These are phyloP conservation scores for Dothidotthia symphoricarpi DNA, from an alignment of 2,329 filamentous ascomycete genomes.

Conservation along the genomic window DNA sequence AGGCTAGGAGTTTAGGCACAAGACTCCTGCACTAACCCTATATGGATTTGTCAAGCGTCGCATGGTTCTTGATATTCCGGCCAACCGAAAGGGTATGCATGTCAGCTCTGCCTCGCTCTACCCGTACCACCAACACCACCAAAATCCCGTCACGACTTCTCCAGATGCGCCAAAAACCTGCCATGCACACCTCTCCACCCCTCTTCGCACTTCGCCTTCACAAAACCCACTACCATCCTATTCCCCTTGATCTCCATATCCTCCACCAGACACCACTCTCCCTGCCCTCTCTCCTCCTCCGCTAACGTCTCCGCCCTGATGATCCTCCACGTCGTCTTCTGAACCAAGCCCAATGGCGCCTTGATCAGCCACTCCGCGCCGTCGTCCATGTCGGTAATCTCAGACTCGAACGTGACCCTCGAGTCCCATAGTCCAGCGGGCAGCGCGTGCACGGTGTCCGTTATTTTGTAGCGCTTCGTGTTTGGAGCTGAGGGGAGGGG, in stretches of 20 bases:
- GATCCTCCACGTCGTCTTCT: slow-evolving; percentile 34
- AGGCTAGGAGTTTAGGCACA: too few species aligned
- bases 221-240: slow-evolving; percentile 35
- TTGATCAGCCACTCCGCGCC: slow-evolving; percentile 38
- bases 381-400: slow-evolving; percentile 36
- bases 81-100: too few species aligned
- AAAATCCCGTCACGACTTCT: slow-evolving; percentile 1
- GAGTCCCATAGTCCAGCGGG: slow-evolving; percentile 39
- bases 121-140: too few species aligned
- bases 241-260: slow-evolving; percentile 39
- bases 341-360: slow-evolving; percentile 36
- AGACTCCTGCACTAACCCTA: too few species aligned
- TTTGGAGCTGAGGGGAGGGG: slow-evolving; percentile 14
- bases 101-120: too few species aligned
- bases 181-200: slow-evolving; percentile 37
- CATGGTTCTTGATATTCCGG: too few species aligned
- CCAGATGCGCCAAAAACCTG: slow-evolving; percentile 30
- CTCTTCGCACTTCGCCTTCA: slow-evolving; percentile 39
- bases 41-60: too few species aligned
- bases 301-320: slow-evolving; percentile 20
- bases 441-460: slow-evolving; percentile 39
- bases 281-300: slow-evolving; percentile 7
- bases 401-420: slow-evolving; percentile 35
- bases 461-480: slow-evolving; percentile 40
- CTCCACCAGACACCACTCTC: slow-evolving; percentile 37